Evolutionary conservation across 1,139 yeast genomes (phyloP), one percentile per base, ranked within the genome.

Genomic region (Candida sp.): DNA sequence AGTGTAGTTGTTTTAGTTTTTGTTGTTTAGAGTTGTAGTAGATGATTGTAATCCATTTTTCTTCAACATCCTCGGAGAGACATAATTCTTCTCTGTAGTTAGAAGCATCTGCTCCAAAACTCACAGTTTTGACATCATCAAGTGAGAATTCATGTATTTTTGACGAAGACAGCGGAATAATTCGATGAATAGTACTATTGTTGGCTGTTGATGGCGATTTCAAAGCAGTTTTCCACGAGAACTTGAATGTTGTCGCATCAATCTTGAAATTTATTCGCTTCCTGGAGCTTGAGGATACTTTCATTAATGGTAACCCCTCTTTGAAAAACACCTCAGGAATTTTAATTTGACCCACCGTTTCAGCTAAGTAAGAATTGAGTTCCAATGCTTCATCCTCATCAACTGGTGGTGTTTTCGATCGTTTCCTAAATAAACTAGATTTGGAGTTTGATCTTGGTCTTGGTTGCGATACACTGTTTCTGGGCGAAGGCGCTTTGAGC

Each of bases 1-100:
- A 65, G 66, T 93, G 97, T 42, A 93, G 61, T 4, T 76, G 70
- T 52, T 78, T 79, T 36, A 75, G 58, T 47, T 71, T 75, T 35
- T 81, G 81, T 49, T 85, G 84, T 43, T 79, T 66, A 46, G 78
- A 77, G 51, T 77, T 75, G 36, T 70, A 76, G 57, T 88, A 91
- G 11, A 88, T 79, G 29, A 93, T 77, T 0, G 96, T 84, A 1
- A 88, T 75, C 99, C 99, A 93, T 19, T 79, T 68, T 11, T 72
- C 68, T 40, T 82, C 81, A 43, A 76, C 77, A 40, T 85, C 90
- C 39, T 79, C 69, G 1, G 91, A 78, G 1, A 90, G 77, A 39
- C 84, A 84, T 49, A 87, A 77, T 60, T 88, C 96, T 56, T 91
- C 97, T 46, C 96, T 70, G 57, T 89, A 91, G 49, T 87, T 86